phyloP scores from a whole-genome alignment of 441 rosid genomes.

The Breynia disticha region DNA sequence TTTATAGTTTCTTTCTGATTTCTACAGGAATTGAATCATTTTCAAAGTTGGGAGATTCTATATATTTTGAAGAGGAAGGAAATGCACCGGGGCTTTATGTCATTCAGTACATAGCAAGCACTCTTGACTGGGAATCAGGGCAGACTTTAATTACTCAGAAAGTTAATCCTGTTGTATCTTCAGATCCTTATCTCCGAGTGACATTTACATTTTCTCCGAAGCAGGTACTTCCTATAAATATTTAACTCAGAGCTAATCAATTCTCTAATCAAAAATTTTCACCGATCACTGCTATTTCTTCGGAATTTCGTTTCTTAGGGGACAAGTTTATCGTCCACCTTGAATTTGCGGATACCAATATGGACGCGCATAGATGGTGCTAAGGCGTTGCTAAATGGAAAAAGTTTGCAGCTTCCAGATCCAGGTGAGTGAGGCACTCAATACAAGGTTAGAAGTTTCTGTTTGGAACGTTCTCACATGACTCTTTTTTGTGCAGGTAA shows the following conservation, averaged over 20 bases:
- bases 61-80: slow-evolving; percentile 80
- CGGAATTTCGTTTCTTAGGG: slow-evolving; percentile 30
- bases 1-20: not conserved
- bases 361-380: slow-evolving; percentile 58
- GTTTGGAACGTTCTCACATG: too few species aligned
- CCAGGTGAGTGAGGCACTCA: slow-evolving; percentile 36
- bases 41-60: slow-evolving; percentile 94
- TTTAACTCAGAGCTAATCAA: not conserved
- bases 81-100: slow-evolving; percentile 59
- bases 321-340: slow-evolving; percentile 34
- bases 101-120: slow-evolving; percentile 74
- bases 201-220: slow-evolving; percentile 39
- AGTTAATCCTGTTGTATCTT: slow-evolving; percentile 62
- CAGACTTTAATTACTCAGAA: slow-evolving; percentile 44
- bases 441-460: too few species aligned
- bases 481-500: slow-evolving; percentile 29
- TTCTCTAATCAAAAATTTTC: too few species aligned
- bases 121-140: slow-evolving; percentile 65
- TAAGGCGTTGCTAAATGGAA: slow-evolving; percentile 44
- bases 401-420: slow-evolving; percentile 39
- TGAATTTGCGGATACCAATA: slow-evolving; percentile 65
- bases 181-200: slow-evolving; percentile 57
- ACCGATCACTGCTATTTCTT: too few species aligned
- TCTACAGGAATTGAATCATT: slow-evolving; percentile 74
- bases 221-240: slow-evolving; percentile 26